Evolutionary conservation across 1,139 yeast genomes (phyloP), one percentile per base, ranked within the genome.

Genomic region (Hanseniaspora uvarum): DNA sequence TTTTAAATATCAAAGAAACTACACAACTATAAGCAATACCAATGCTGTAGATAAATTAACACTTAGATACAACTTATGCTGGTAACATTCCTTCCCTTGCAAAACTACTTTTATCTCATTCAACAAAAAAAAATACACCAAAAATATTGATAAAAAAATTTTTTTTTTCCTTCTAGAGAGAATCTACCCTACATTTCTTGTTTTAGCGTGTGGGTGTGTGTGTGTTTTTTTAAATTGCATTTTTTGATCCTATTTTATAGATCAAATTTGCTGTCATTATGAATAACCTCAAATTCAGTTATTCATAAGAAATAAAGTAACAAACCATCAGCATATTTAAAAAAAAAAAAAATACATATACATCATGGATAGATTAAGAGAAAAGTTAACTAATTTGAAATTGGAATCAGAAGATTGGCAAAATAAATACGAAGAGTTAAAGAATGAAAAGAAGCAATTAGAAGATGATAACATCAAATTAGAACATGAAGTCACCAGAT

Each of bases 321-420:
- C n/a, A 8, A 16, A 30, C 41, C 23, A 43, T 16, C 34, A 21
- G 43, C 19, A 33, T 30, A 43, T n/a, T n/a, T n/a, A 46, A 11
- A 39, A 21, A 43, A 30, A 51, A 52, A 45, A 52, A 51, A 28
- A 12, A 44, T 16, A 18, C 14, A 53, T 16, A 34, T 5, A 36
- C 28, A 58, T 56, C 30, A 52, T 44, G 51, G 52, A 55, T 24
- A 52, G 53, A 52, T 52, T 48, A 47, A 53, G 52, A 34, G 56
- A 85, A 94, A 89, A 92, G 81, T 76, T 92, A 76, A 83, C 77
- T 76, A 81, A 82, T 73, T 81, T 92, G 71, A 89, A 89, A 74
- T 77, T 86, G 65, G 98, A 92, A 69, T 89, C 96, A 61, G 99
- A 94, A 75, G 76, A 84, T 65, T 94, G 97, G 86, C 96, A 89